Evolutionary conservation across 192 early-diverging fungal species (phyloP).

Genomic region (Funneliformis mosseae): DNA sequence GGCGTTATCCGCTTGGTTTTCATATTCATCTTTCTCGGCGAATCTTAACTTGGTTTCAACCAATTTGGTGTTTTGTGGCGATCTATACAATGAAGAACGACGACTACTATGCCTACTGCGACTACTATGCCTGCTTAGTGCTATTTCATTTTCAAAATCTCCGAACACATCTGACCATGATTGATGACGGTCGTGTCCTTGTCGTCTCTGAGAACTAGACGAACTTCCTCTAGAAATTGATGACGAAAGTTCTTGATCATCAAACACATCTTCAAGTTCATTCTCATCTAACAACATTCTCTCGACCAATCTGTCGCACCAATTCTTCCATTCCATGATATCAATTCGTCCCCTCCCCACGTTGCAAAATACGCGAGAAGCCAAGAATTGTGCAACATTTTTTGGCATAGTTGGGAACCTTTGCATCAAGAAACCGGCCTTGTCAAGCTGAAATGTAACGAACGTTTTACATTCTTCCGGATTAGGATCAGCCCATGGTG

Average conservation of each 20-base stretch:
- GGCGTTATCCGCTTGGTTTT: conserved; percentile 1
- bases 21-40: conserved; percentile 1
- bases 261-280: background rate
- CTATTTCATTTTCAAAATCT: conserved; percentile 46
- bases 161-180: conserved; percentile 52
- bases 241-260: background rate
- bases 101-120: background rate
- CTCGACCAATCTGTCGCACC: conserved; percentile 36
- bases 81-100: background rate
- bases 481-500: conserved; percentile 72
- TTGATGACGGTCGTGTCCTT: conserved; percentile 34
- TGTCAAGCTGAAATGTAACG: conserved; percentile 61
- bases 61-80: background rate
- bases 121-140: conserved; percentile 25
- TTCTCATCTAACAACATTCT: conserved; percentile 19
- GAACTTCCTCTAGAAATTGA: background rate
- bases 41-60: background rate
- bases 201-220: background rate
- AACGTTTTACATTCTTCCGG: conserved; percentile 61
- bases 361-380: conserved; percentile 61
- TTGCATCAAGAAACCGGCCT: conserved; percentile 57
- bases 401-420: conserved; percentile 60
- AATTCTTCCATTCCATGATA: conserved; percentile 36
- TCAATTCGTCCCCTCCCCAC: conserved; percentile 35
- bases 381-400: conserved; percentile 62